A percentile compares a stretch with the other conserved stretches of the same genome.
These are phyloP conservation scores for Tricholoma hemisulphureum DNA, from an alignment of 768 basidiomycete species.

Conservation along the genomic window DNA sequence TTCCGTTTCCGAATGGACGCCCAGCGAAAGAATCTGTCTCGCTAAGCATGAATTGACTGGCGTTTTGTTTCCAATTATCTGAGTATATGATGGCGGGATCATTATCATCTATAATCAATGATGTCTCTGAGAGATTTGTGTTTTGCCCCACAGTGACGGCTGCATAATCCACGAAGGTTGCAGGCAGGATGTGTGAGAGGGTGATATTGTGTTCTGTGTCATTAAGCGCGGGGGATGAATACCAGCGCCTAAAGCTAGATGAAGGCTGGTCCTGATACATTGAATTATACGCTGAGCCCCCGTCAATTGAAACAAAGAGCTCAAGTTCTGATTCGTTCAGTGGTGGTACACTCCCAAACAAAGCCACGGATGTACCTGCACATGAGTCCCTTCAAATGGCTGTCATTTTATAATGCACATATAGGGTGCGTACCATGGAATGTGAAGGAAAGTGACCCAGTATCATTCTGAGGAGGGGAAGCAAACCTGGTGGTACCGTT, in stretches of 20 bases:
- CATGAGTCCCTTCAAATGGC: background rate
- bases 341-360: slow-evolving; percentile 12
- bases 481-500: background rate
- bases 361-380: slow-evolving; percentile 13
- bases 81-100: no score
- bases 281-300: slow-evolving; percentile 4
- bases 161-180: no score
- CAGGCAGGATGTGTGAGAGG: no score
- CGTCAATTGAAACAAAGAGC: slow-evolving; percentile 21
- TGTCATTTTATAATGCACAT: background rate
- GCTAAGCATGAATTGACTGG: no score
- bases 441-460: background rate
- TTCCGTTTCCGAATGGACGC: no score
- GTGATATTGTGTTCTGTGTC: no score
- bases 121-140: no score
- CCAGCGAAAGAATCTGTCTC: no score
- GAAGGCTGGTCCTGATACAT: slow-evolving; percentile 14
- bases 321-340: slow-evolving; percentile 5
- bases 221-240: no score
- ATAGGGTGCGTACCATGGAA: slow-evolving; percentile 5
- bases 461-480: background rate
- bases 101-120: no score
- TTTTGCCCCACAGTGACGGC: no score
- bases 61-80: no score
- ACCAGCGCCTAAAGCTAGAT: slow-evolving; percentile 22